Conservation (phyloP, 495 filamentous ascomycete genomes). For the Penicillium coffeae region DNA sequence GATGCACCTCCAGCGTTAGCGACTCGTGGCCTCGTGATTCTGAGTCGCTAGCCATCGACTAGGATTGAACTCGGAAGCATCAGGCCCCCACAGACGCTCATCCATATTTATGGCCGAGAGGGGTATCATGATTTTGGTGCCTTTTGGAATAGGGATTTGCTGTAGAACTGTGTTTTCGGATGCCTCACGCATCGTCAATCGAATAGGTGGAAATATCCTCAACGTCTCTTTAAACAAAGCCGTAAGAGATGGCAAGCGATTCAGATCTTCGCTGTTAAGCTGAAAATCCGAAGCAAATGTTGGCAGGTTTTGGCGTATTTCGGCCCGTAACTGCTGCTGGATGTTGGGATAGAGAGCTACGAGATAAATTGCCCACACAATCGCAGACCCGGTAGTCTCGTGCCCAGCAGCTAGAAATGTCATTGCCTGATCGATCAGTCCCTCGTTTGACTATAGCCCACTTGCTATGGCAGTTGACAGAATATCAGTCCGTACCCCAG, state of each 20-base stretch:
- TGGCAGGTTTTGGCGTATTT: neutral
- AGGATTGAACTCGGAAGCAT: conserved; percentile 50
- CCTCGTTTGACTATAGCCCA: too few species aligned
- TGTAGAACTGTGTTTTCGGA: neutral
- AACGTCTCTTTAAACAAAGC: neutral
- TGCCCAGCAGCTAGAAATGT: conserved; percentile 1
- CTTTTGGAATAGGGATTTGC: neutral
- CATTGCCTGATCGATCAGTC: neutral
- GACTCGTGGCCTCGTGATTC: neutral
- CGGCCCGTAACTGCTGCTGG: neutral
- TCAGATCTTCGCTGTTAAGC: neutral
- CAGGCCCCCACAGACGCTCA: conserved; percentile 46
- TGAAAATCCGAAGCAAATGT: neutral
- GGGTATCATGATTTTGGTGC: neutral
- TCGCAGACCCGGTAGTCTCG: neutral
- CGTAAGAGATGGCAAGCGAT: neutral
- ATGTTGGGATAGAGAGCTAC: neutral
- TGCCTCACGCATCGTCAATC: neutral
- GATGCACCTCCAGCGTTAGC: neutral
- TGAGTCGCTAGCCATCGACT: conserved; percentile 56
- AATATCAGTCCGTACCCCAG: too few species aligned
- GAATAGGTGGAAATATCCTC: neutral
- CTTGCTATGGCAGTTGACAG: too few species aligned
- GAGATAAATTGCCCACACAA: neutral
- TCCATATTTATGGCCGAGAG: conserved; percentile 49